Percentiles rank a stretch among this genome's conserved stretches.
These are phyloP conservation scores for Acanthamoeba sp. DNA, from an alignment of 208 protist genomes.

Conservation along the genomic window DNA sequence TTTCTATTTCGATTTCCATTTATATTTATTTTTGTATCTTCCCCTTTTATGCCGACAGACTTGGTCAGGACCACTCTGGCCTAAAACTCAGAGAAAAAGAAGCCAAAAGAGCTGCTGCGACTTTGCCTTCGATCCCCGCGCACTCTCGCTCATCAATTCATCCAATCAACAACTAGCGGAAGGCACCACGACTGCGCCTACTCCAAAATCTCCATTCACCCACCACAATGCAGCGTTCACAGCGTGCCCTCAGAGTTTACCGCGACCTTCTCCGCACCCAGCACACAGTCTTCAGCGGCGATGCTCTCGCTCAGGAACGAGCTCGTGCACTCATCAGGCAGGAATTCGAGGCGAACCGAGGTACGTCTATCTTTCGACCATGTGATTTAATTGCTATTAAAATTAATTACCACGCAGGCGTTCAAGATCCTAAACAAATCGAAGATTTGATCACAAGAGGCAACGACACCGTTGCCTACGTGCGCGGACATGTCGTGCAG, in stretches of 20 bases:
- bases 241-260: not conserved
- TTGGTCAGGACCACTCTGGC: too few species aligned
- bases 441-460: not conserved
- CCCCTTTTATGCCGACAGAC: too few species aligned
- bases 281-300: constrained; percentile 33
- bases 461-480: constrained; percentile 21
- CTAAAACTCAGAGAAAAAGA: too few species aligned
- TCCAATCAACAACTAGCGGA: too few species aligned
- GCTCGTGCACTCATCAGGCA: not conserved
- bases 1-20: too few species aligned
- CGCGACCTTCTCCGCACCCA: constrained; percentile 15
- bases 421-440: constrained; percentile 33
- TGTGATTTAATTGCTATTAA: not conserved
- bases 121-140: too few species aligned
- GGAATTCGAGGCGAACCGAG: constrained; percentile 26
- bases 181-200: too few species aligned
- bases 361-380: not conserved
- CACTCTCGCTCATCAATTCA: too few species aligned
- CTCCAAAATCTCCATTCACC: not conserved
- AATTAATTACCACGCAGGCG: not conserved
- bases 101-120: too few species aligned
- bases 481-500: constrained; percentile 42
- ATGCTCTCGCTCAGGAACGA: not conserved
- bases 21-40: too few species aligned
- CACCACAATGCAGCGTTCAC: not conserved